Evolutionary conservation across 1,284 basidiomycete genomes (phyloP), one percentile per base, ranked within the genome.

Genomic region (Cryptococcus deneoformans): DNA sequence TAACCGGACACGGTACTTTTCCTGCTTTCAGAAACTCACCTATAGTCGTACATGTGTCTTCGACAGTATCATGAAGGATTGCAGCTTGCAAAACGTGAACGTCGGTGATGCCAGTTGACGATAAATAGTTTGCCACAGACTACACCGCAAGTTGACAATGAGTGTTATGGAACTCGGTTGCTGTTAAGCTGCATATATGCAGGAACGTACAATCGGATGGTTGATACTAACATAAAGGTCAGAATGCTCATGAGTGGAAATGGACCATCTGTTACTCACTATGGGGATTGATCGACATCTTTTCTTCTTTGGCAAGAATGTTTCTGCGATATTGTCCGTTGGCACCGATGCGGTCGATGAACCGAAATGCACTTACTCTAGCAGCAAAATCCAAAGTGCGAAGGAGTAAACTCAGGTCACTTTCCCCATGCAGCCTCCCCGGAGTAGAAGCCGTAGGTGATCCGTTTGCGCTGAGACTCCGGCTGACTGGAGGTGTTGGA

Each of bases 1-100:
- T 35, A 34, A 9, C 34, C 29, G 14, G 10, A 51, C 44, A 51
- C 37, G 51, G 12, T 43, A 44, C 43, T 29, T 8, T 46, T 12
- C 20, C 20, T 20, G 20, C 20, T 20, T 20, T 20, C 20, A 20
- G 45, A 24, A 36, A 61, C 65, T 69, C 65, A 65, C 73, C 68
- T 1, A 74, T 60, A 0, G 73, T 73, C 7, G 74, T 76, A 43
- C 75, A 68, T 5, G 78, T 79, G 55, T 80, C 79, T 61, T 80
- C 79, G 11, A 80, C 71, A 1, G 76, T 77, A 59, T 80, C 79
- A 54, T 80, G 78, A 35, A 79, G 61, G 3, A 79, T 63, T 0
- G 79, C 79, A 1, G 78, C 77, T 55, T 78, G 75, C 2, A 79
- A 55, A 0, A 77, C 69, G 9, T 59, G 53, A 6, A 78, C 62